Evolutionary conservation across 768 basidiomycete species (phyloP).

Genomic region (Podaxis carcinomalis): DNA sequence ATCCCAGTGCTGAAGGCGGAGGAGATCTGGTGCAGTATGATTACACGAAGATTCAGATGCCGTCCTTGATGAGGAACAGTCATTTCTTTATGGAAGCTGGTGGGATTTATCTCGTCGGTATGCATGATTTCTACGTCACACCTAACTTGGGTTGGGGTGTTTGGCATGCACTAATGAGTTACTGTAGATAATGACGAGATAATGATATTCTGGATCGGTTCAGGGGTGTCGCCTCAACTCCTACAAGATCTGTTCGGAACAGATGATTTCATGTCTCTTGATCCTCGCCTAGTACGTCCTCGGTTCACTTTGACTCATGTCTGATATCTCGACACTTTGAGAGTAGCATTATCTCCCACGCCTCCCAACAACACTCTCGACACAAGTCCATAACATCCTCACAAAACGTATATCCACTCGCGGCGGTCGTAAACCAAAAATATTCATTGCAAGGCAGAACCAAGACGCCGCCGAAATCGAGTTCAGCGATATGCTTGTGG

Average conservation of each 20-base stretch:
- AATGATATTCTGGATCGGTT: constrained; percentile 89
- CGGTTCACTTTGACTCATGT: constrained; percentile 2
- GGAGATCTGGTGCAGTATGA: background rate
- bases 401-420: constrained; percentile 56
- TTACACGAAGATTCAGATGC: constrained; percentile 48
- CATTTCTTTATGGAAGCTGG: constrained; percentile 85
- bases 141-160: background rate
- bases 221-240: constrained; percentile 75
- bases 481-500: constrained; percentile 95
- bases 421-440: constrained; percentile 42
- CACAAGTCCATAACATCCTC: constrained; percentile 85
- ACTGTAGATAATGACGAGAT: constrained; percentile 79
- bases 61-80: constrained; percentile 76
- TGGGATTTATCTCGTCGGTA: constrained; percentile 93
- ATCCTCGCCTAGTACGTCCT: constrained; percentile 60
- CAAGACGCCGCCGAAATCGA: constrained; percentile 92
- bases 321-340: background rate
- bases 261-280: constrained; percentile 69
- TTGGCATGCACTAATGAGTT: background rate
- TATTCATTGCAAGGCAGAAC: constrained; percentile 85
- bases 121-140: constrained; percentile 14
- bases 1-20: constrained; percentile 9
- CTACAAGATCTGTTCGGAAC: constrained; percentile 81
- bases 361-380: constrained; percentile 72
- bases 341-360: constrained; percentile 63